Evolutionary conservation across 1,284 basidiomycete species (phyloP).

Genomic region (Tilletia caries): DNA sequence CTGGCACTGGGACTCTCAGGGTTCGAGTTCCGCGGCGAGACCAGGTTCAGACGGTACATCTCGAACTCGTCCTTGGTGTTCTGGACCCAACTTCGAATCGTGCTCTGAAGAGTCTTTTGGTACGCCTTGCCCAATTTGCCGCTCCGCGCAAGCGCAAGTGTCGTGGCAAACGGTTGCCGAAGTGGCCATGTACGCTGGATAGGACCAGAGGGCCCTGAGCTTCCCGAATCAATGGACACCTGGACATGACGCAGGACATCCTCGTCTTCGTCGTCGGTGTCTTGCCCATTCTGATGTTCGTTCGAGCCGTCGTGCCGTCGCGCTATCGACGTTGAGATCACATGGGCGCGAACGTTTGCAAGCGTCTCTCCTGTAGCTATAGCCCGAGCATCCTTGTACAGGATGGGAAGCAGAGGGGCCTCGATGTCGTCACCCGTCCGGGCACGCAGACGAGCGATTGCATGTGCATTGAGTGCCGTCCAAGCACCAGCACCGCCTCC

Average conservation of each 20-base stretch:
- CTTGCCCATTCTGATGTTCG: neutral
- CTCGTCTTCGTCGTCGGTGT: neutral
- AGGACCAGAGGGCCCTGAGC: neutral
- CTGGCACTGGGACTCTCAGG: too few relatives aligned
- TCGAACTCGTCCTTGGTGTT: conserved; percentile 12
- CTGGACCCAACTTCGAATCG: conserved; percentile 4
- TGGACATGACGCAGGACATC: neutral
- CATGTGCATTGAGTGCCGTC: conserved; percentile 16
- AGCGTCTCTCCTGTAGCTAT: neutral
- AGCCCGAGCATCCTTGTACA: conserved; percentile 14
- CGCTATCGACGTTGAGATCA: neutral
- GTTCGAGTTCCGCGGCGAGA: neutral
- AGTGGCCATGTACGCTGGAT: neutral
- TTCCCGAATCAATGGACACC: neutral
- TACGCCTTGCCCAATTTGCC: neutral
- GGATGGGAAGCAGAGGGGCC: conserved; percentile 14
- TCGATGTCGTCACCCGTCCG: conserved; percentile 13
- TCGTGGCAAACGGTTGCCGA: neutral
- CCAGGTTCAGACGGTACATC: conserved; percentile 6
- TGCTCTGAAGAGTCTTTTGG: neutral
- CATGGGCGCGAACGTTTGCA: neutral
- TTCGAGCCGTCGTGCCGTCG: neutral
- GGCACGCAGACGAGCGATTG: neutral
- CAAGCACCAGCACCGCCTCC: conserved; percentile 12
- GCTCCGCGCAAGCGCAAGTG: neutral